Evolutionary conservation across 345 rosid species (phyloP).

Genomic region (Turritis glabra): DNA sequence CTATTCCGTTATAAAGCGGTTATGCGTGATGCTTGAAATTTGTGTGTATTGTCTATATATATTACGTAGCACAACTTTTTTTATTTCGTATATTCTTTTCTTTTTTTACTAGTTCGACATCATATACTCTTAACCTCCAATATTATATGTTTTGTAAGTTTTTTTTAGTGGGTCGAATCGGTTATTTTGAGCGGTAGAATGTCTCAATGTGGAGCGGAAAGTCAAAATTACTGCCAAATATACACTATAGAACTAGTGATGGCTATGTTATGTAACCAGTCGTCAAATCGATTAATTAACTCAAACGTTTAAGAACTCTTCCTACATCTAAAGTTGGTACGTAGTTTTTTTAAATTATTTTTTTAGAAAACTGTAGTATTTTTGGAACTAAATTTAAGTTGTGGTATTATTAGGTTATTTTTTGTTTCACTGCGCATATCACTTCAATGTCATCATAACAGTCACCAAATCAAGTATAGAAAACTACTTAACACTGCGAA

Average conservation of each 20-base stretch:
- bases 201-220: too few relatives aligned
- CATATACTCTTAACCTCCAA: background rate
- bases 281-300: background rate
- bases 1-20: constrained; percentile 42
- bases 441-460: background rate
- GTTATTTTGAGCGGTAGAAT: too few relatives aligned
- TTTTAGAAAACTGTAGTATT: too few relatives aligned
- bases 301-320: background rate
- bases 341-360: too few relatives aligned
- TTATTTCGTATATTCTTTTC: background rate
- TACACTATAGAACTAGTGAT: background rate
- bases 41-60: constrained; percentile 26
- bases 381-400: too few relatives aligned
- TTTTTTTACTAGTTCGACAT: background rate
- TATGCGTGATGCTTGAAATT: constrained; percentile 36
- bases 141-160: background rate
- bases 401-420: too few relatives aligned
- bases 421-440: too few relatives aligned
- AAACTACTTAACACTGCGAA: background rate
- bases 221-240: too few relatives aligned
- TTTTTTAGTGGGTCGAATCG: too few relatives aligned
- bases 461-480: background rate
- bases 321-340: background rate
- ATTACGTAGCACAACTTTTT: constrained; percentile 32
- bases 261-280: background rate